Percentiles rank a stretch among this genome's conserved stretches.
phyloP scores from a whole-genome alignment of 148 eudicot genomes.

The Spergularia marina region DNA sequence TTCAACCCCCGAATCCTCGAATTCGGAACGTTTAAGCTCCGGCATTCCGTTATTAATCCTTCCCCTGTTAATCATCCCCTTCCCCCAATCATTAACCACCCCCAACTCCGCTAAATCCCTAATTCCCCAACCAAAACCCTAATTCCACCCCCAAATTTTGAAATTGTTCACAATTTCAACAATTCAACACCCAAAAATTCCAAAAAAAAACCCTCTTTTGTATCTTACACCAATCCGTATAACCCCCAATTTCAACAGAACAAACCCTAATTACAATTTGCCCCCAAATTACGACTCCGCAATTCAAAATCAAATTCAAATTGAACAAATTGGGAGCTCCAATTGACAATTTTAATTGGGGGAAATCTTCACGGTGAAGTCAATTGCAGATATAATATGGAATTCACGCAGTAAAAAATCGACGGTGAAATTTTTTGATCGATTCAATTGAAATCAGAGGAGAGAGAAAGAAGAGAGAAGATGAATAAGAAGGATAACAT shows the following conservation, averaged over 20 bases:
- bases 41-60: conserved; percentile 37
- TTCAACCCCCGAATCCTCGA: conserved; percentile 24
- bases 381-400: too few relatives aligned
- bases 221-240: neutral
- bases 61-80: conserved; percentile 33
- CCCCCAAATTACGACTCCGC: neutral
- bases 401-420: neutral
- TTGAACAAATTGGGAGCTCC: neutral
- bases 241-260: neutral
- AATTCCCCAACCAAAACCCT: conserved; percentile 22
- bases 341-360: neutral
- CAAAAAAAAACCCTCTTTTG: neutral
- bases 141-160: neutral
- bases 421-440: neutral
- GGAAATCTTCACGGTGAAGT: neutral
- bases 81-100: conserved; percentile 14
- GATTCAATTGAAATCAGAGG: neutral
- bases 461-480: neutral
- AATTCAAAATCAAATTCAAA: conserved; percentile 16
- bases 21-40: conserved; percentile 34
- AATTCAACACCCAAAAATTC: neutral
- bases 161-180: conserved; percentile 3
- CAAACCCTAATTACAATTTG: conserved; percentile 22
- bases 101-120: conserved; percentile 30
- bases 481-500: neutral